These are phyloP conservation scores for Pseudozyma flocculosa DNA, from an alignment of 1,284 basidiomycete genomes.

Conservation along the genomic window DNA sequence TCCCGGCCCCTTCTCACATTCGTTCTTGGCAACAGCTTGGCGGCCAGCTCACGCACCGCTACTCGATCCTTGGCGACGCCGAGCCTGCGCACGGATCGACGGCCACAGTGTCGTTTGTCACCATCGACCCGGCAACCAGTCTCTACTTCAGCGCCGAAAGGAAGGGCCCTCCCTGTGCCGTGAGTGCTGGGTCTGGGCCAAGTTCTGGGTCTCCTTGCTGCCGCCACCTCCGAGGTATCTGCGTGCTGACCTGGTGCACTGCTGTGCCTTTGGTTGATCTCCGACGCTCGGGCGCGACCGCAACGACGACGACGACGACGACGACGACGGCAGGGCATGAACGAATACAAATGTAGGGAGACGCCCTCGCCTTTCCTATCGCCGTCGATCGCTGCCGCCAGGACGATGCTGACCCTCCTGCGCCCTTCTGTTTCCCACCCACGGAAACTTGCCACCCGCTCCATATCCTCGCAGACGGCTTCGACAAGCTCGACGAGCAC, in stretches of 20 bases:
- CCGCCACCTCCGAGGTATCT: too few species aligned
- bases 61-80: conserved; percentile 17
- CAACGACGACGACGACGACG: too few species aligned
- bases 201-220: not conserved
- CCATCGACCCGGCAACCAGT: conserved; percentile 28
- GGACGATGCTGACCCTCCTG: too few species aligned
- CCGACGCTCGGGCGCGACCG: too few species aligned
- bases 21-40: conserved; percentile 40
- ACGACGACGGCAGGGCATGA: conserved; percentile 6
- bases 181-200: not conserved
- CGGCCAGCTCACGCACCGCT: conserved; percentile 28
- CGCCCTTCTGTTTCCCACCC: too few species aligned
- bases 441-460: too few species aligned
- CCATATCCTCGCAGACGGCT: conserved; percentile 23
- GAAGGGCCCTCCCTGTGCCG: conserved; percentile 4
- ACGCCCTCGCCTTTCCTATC: not conserved
- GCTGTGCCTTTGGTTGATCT: too few species aligned
- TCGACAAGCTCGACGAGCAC: conserved; percentile 9
- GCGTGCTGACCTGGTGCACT: too few species aligned
- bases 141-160: conserved; percentile 21
- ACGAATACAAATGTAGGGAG: conserved; percentile 39
- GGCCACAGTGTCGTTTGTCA: conserved; percentile 9
- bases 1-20: too few species aligned
- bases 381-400: not conserved
- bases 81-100: not conserved